Evolutionary conservation across 192 early-diverging fungal genomes (phyloP).

Genomic region (Coemansia sp.): DNA sequence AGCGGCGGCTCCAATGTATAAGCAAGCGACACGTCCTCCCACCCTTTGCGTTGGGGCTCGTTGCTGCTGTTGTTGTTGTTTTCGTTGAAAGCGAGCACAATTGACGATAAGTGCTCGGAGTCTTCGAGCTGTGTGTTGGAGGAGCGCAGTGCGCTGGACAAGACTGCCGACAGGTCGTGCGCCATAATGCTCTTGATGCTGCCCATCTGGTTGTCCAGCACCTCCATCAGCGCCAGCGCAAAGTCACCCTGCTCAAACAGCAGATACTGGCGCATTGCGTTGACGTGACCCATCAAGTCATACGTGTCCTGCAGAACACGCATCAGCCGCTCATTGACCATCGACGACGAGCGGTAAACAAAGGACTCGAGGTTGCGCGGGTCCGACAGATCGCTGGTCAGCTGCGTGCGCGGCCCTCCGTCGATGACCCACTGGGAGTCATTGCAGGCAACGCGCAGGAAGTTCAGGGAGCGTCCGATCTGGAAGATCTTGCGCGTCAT

Average conservation of each 20-base stretch:
- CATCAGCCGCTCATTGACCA: constrained; percentile 77
- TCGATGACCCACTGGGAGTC: constrained; percentile 60
- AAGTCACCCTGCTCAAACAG: constrained; percentile 94
- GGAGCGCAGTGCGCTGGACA: constrained; percentile 81
- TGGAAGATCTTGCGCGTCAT: constrained; percentile 86
- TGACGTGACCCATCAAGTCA: constrained; percentile 81
- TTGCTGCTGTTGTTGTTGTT: constrained; percentile 16
- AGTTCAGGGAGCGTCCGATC: constrained; percentile 89
- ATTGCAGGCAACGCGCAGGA: constrained; percentile 65
- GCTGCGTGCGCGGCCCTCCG: constrained; percentile 32
- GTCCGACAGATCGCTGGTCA: constrained; percentile 59
- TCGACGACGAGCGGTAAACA: constrained; percentile 69
- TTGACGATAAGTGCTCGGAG: constrained; percentile 66
- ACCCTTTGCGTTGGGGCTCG: constrained; percentile 69
- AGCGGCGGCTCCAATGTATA: constrained; percentile 84
- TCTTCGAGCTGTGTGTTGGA: constrained; percentile 89
- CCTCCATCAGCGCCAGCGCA: constrained; percentile 84
- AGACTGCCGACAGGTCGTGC: constrained; percentile 83
- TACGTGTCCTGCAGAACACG: constrained; percentile 76
- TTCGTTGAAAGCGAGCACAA: constrained; percentile 24
- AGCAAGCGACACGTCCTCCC: constrained; percentile 91
- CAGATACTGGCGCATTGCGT: constrained; percentile 84
- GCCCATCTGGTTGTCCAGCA: constrained; percentile 63
- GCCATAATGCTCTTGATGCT: constrained; percentile 74
- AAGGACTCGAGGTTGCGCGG: constrained; percentile 68